phyloP scores from a whole-genome alignment of 2,329 filamentous ascomycete species.

The Rachicladosporium sp. region DNA sequence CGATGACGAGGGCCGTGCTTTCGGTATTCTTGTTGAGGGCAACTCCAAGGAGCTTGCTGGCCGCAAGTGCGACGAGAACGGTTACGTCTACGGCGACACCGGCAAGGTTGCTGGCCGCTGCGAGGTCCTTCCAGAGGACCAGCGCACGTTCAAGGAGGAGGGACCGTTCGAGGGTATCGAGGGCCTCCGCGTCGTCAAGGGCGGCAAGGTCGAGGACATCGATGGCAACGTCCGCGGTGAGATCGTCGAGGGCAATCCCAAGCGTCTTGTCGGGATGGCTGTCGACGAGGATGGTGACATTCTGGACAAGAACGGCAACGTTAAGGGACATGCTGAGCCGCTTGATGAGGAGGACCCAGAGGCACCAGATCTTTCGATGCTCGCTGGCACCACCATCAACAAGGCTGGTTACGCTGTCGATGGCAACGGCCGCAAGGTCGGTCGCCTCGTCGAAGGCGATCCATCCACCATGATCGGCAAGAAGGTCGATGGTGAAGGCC shows the following conservation, averaged over 20 bases:
- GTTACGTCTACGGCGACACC: slow-evolving; percentile 43
- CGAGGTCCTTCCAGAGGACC: slow-evolving; percentile 45
- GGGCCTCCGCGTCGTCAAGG: slow-evolving; percentile 54
- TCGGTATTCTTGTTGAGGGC: slow-evolving; percentile 44
- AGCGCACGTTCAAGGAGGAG: slow-evolving; percentile 45
- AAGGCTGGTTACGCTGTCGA: slow-evolving; percentile 52
- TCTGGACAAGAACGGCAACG: slow-evolving; percentile 58
- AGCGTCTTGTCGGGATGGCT: slow-evolving; percentile 56
- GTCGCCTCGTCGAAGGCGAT: slow-evolving; percentile 46
- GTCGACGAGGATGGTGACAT: slow-evolving; percentile 79
- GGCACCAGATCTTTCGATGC: slow-evolving; percentile 44
- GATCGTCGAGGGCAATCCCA: slow-evolving; percentile 57
- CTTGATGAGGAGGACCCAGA: slow-evolving; percentile 38
- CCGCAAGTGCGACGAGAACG: slow-evolving; percentile 43
- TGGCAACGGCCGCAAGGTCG: slow-evolving; percentile 44
- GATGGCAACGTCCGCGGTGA: slow-evolving; percentile 66
- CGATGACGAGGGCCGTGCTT: slow-evolving; percentile 39
- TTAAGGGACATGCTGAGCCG: slow-evolving; percentile 51
- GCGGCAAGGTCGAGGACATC: slow-evolving; percentile 62
- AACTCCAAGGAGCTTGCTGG: slow-evolving; percentile 45
- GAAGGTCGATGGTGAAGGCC: slow-evolving; percentile 50
- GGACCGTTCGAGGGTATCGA: slow-evolving; percentile 57
- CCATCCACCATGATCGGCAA: slow-evolving; percentile 44
- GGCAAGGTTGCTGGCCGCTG: slow-evolving; percentile 46
- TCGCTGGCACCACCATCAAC: slow-evolving; percentile 51